phyloP scores from a whole-genome alignment of 1,284 basidiomycete genomes.

The Takashimella tepidaria region DNA sequence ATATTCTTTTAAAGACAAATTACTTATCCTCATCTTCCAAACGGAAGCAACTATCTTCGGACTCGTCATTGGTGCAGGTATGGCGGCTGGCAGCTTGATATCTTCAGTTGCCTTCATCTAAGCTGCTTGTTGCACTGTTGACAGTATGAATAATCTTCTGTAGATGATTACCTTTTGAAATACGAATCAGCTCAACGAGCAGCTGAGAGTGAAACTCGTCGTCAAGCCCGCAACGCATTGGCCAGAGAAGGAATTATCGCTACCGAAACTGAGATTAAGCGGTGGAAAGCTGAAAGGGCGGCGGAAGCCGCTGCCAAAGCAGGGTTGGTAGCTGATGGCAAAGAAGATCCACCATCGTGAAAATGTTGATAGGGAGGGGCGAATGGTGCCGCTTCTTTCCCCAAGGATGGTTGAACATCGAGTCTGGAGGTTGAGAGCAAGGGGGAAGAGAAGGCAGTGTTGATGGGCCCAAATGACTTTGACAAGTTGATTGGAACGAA shows the following conservation, averaged over 20 bases:
- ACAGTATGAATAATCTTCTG: no score
- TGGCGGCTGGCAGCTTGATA: no score
- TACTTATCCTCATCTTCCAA: constrained; percentile 2
- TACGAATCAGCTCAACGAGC: constrained; percentile 63
- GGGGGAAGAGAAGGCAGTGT: no score
- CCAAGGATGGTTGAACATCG: neutral
- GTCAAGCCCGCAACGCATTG: constrained; percentile 68
- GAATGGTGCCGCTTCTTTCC: no score
- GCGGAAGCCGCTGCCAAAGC: constrained; percentile 14
- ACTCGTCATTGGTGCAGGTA: constrained; percentile 59
- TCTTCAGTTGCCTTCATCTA: no score
- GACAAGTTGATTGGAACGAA: no score
- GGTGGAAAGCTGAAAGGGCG: constrained; percentile 61
- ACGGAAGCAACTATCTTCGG: constrained; percentile 59
- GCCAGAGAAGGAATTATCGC: constrained; percentile 66
- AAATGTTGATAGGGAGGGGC: neutral
- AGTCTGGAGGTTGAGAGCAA: neutral
- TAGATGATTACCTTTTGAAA: constrained; percentile 66
- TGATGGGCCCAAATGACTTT: no score
- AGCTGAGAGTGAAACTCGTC: constrained; percentile 63
- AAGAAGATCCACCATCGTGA: neutral
- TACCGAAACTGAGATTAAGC: constrained; percentile 74
- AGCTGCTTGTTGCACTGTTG: no score
- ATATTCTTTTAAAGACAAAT: constrained; percentile 8
- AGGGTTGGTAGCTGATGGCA: neutral